Base-by-base conservation (phyloP, 1,284 basidiomycete genomes). In the Lignosus rhinocerotis region DNA sequence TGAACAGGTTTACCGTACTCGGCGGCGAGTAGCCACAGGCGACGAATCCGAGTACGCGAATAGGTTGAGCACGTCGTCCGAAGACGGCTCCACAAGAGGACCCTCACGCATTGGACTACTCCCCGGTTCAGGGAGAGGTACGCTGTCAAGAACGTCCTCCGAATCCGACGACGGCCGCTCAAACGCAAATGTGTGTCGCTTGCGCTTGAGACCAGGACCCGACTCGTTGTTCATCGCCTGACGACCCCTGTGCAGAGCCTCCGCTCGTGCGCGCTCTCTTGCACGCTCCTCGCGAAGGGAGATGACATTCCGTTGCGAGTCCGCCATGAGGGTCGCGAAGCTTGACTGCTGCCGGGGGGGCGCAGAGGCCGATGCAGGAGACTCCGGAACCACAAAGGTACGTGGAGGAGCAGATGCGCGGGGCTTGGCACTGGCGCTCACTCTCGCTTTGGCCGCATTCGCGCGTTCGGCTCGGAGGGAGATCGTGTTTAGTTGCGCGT, bases 21-120 rank as follows among this genome's bases (percentile, higher is more conserved):
- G n/a, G 43, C 59, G 58, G 4, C 52, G 52, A n/a, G 33, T 9
- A 3, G 48, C 52, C 2, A 55, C 53, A 5, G 67, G 63, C 3
- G 65, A 66, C 19, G 56, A 67, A 42, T 69, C 70, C 34, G 66
- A 50, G 61, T 73, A 77, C 12, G 78, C 75, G 67, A 84, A 84
- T 55, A 84, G 67, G 67, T 84, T 73, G 59, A 84, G 67, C 8
- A 73, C 75, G 61, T 84, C 82, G 55, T 84, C 82, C 14, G 83
- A 85, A 42, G 72, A 70, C 8, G 68, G 56, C 46, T 67, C 62
- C 6, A 42, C 38, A 17, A 50, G 1, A 38, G 51, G 58, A 9
- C 48, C 59, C n/a, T 45, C 53, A 34, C 55, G 45, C 46, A 60
- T 53, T 53, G 63, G 51, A 60, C 65, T 58, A 63, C 63, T 64